phyloP scores from a whole-genome alignment of 1,139 yeast genomes.

The Hemisphaericaspora xylofermentans region DNA sequence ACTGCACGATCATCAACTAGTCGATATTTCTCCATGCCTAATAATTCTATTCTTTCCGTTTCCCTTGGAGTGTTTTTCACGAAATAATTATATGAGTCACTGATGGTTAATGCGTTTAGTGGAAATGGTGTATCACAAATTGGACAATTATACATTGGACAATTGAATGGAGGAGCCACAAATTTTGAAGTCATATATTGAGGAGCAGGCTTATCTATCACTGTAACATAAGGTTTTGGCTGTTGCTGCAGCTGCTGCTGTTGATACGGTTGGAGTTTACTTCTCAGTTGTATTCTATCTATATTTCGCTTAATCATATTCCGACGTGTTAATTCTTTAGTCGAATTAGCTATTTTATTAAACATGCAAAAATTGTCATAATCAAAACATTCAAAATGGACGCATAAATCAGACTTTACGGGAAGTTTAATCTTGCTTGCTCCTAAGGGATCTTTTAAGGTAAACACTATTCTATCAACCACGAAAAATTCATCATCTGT shows the following conservation, averaged over 20 bases:
- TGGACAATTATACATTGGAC: constrained; percentile 36
- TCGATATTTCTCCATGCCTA: constrained; percentile 36
- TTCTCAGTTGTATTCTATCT: constrained; percentile 19
- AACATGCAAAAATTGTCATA: constrained; percentile 43
- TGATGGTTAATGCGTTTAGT: constrained; percentile 36
- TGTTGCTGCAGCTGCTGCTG: neutral
- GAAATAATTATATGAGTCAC: constrained; percentile 44
- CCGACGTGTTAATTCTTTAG: constrained; percentile 26
- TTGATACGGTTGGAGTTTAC: constrained; percentile 4
- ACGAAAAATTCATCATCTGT: constrained; percentile 26
- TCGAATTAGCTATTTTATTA: constrained; percentile 35
- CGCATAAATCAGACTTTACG: constrained; percentile 37
- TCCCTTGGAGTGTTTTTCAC: constrained; percentile 39
- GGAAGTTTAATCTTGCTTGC: constrained; percentile 42
- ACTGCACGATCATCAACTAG: constrained; percentile 28
- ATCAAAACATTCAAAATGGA: constrained; percentile 50
- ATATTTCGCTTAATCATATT: constrained; percentile 27
- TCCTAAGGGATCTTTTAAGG: constrained; percentile 33
- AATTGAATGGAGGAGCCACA: constrained; percentile 12
- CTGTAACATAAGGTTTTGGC: constrained; percentile 8
- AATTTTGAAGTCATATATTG: constrained; percentile 11
- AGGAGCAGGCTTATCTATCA: constrained; percentile 9
- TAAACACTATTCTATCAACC: constrained; percentile 30
- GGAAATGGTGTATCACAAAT: constrained; percentile 39
- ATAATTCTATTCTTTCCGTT: constrained; percentile 36